Base-by-base conservation (phyloP, 352 stramenopile genomes). In the Aphanomyces invadans region DNA sequence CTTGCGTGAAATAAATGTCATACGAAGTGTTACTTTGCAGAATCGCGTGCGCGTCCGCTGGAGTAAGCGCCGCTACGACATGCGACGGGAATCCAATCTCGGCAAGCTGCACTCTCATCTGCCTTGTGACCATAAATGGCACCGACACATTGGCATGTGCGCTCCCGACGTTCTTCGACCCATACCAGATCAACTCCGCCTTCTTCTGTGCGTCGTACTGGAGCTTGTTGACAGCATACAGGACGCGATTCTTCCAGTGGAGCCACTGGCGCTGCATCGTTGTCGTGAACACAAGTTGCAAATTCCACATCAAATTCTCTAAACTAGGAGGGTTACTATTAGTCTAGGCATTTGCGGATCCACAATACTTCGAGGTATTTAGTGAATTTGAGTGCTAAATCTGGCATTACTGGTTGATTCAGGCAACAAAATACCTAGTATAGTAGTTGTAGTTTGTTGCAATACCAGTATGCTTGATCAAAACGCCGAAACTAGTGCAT, bases 141-240 rank as follows among this genome's bases (percentile, higher is more conserved):
- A 67, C 60, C 23, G 19, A 29, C n/a, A 67, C 60, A 26, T 49
- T 67, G 17, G 49, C 49, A 38, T 57, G 49, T 11, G 60, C 60
- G 21, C 38, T 67, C 12, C 60, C 60, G 25, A 67, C 42, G 15
- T 67, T 67, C 19, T 67, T 67, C 17, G 46, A 49, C 7, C 60
- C 60, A 28, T 67, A 67, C 60, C 60, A 67, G 2, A 67, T 19
- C 26, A 23, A 19, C 32, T 67, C 60, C 10, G 60, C 60, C 28
- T 21, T 55, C 60, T 67, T 67, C 32, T 67, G 60, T 4, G 60
- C 48, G 32, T 67, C 60, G 60, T 67, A 67, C 46, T 67, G 26
- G 25, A 67, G 28, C 49, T 67, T 67, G 49, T 67, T 67, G 46
- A 44, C 33, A 25, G 12, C 23, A 29, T 67, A 67, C 28, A 67